A percentile compares a stretch with the other conserved stretches of the same genome.
These are phyloP conservation scores for Prototheca cutis DNA, from an alignment of 163 green algal species.

Conservation along the genomic window DNA sequence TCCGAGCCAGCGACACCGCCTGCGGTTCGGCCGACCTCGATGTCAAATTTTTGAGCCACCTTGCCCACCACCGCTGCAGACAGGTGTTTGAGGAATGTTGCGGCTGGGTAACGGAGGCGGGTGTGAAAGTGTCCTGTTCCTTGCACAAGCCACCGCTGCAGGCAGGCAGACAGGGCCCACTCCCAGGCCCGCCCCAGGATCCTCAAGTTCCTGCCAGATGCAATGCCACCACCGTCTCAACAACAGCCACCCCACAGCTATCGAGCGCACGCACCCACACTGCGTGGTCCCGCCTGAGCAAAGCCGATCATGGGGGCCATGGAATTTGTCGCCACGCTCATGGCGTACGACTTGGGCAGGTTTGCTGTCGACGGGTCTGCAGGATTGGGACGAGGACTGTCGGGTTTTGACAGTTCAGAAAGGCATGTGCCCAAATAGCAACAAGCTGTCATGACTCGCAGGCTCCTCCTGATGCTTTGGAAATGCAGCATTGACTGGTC, in stretches of 20 bases:
- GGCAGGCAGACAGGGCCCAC: too few relatives aligned
- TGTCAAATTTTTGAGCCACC: constrained; percentile 23
- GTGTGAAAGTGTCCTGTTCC: too few relatives aligned
- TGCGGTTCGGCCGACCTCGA: constrained; percentile 6
- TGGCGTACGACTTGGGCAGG: constrained; percentile 5
- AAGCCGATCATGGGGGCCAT: constrained; percentile 1
- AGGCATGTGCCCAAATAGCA: too few relatives aligned
- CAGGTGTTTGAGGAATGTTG: too few relatives aligned
- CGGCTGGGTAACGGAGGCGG: too few relatives aligned
- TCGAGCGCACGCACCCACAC: background rate
- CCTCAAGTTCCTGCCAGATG: background rate
- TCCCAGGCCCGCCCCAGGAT: too few relatives aligned
- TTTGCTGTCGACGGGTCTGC: background rate
- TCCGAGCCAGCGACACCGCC: background rate
- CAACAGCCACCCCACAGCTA: too few relatives aligned
- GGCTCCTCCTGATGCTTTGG: too few relatives aligned
- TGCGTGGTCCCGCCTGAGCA: background rate
- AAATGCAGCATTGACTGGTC: too few relatives aligned
- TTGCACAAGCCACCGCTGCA: too few relatives aligned
- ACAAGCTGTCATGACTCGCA: too few relatives aligned
- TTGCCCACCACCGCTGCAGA: constrained; percentile 10
- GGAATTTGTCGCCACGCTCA: constrained; percentile 1
- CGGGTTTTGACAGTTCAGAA: too few relatives aligned
- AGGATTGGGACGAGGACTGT: background rate
- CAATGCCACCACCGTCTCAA: background rate